Base-by-base conservation (phyloP, 164 flowering plant species). In the Vitis vinifera region DNA sequence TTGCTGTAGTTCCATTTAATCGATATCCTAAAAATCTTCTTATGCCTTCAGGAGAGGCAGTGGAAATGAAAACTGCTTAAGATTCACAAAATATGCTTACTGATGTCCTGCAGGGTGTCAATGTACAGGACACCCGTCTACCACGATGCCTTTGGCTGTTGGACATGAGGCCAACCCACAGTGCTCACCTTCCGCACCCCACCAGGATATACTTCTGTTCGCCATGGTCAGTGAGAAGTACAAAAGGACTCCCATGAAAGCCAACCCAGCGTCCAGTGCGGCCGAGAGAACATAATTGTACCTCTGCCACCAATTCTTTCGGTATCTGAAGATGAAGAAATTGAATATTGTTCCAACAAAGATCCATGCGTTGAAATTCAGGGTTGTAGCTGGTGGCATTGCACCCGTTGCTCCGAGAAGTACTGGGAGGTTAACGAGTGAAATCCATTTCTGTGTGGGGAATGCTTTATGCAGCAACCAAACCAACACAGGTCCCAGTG, bases 241-340 rank as follows among this genome's bases (percentile, higher is more conserved):
- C 13, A 85, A 55, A 29, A 83, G 67, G 66, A 83, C 87, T 9
- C 73, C 83, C 86, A 81, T 80, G 78, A 85, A 85, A 14, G 91
- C 91, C 61, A 80, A 10, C 1, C 88, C 90, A 5, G 86, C 88
- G 65, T 87, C 88, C 74, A 83, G 8, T 0, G 84, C 90, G 0
- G 88, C 91, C 1, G 88, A 82, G 0, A 85, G 83, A 0, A 85
- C 75, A 62, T 87, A 87, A 23, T 85, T 87, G 68, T 87, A 84
- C 71, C 77, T 71, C 71, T 79, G 79, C 91, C 91, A 85, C 91
- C 91, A 87, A 10, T 10, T 14, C 72, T 85, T 85, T 23, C 79
- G 53, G 75, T 83, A 80, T 63, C 79, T 75, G 68, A 80, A 87
- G 6, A 87, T 71, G 14, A 80, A 79, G 65, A 70, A 82, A 50